A percentile compares a stretch with the other conserved stretches of the same genome.
These are phyloP conservation scores for Pinus albicaulis DNA, from an alignment of 75 land plant species.

Conservation along the genomic window DNA sequence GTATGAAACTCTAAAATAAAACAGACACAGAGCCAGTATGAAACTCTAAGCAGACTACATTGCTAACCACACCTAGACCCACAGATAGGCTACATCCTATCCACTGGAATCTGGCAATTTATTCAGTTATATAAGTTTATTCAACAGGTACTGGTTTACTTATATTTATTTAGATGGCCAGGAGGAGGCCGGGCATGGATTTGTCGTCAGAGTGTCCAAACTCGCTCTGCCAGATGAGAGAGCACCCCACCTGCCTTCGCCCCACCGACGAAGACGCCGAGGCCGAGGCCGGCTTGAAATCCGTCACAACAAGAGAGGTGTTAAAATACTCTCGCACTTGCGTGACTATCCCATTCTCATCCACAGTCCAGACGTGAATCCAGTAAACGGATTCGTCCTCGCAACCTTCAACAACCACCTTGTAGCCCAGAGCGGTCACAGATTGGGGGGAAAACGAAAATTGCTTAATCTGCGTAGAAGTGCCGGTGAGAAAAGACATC, in stretches of 20 bases:
- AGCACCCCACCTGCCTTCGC: conserved; percentile 20
- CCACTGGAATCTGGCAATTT: too few species aligned
- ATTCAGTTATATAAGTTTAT: too few species aligned
- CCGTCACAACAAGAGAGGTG: conserved; percentile 52
- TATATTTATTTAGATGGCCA: conserved; percentile 26
- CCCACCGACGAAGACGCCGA: not conserved
- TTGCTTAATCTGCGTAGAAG: not conserved
- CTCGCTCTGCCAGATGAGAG: conserved; percentile 56
- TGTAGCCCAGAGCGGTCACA: conserved; percentile 13
- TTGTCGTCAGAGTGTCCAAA: conserved; percentile 26
- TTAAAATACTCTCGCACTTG: conserved; percentile 72
- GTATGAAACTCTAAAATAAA: too few species aligned
- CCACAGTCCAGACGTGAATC: conserved; percentile 79
- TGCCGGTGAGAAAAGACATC: conserved; percentile 81
- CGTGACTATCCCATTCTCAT: conserved; percentile 42
- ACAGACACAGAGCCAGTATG: too few species aligned
- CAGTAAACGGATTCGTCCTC: conserved; percentile 22
- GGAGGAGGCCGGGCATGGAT: conserved; percentile 64
- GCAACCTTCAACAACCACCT: conserved; percentile 71
- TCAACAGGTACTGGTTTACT: too few species aligned
- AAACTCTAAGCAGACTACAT: too few species aligned
- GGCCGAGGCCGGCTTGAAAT: conserved; percentile 17
- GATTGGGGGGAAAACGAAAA: conserved; percentile 18
- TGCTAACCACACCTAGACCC: too few species aligned
- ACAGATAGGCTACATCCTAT: too few species aligned